Evolutionary conservation across 352 stramenopile species (phyloP).

Genomic region (Phytophthora cryptogea): DNA sequence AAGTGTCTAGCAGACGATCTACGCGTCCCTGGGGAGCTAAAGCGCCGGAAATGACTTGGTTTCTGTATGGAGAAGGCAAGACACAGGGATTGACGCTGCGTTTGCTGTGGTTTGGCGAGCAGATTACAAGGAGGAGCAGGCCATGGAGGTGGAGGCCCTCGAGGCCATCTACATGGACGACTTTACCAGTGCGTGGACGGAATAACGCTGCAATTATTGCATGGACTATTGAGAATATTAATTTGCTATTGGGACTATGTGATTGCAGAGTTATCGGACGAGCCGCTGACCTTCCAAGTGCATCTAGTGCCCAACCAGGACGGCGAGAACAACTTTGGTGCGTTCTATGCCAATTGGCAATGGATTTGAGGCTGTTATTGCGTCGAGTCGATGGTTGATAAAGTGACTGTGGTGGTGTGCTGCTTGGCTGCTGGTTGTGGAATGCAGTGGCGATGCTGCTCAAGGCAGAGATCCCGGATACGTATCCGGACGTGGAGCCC

Average conservation of each 20-base stretch:
- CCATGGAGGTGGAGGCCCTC: conserved; percentile 89
- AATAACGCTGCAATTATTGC: conserved; percentile 6
- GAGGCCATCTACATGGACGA: conserved; percentile 92
- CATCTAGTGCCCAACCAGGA: conserved; percentile 87
- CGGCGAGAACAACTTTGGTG: conserved; percentile 83
- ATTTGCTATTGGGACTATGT: conserved; percentile 1
- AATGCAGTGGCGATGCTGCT: conserved; percentile 68
- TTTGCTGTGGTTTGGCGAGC: conserved; percentile 8
- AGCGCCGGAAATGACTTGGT: not conserved
- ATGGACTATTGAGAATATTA: not conserved
- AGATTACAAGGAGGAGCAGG: conserved; percentile 90
- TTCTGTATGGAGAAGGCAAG: conserved; percentile 3
- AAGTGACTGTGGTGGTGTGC: not conserved
- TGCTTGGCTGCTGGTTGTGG: not conserved
- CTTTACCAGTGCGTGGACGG: conserved; percentile 69
- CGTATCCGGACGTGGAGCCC: conserved; percentile 79
- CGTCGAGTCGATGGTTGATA: not conserved
- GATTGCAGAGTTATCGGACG: conserved; percentile 70
- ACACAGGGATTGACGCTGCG: not conserved
- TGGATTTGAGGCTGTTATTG: not conserved
- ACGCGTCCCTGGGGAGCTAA: not conserved
- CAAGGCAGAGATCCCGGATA: conserved; percentile 75
- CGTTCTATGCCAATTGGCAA: conserved; percentile 5
- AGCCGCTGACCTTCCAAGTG: conserved; percentile 75
- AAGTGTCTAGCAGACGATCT: conserved; percentile 2